These are phyloP conservation scores for Sungouiozyma ichnusensis DNA, from an alignment of 805 yeast species.

Conservation along the genomic window DNA sequence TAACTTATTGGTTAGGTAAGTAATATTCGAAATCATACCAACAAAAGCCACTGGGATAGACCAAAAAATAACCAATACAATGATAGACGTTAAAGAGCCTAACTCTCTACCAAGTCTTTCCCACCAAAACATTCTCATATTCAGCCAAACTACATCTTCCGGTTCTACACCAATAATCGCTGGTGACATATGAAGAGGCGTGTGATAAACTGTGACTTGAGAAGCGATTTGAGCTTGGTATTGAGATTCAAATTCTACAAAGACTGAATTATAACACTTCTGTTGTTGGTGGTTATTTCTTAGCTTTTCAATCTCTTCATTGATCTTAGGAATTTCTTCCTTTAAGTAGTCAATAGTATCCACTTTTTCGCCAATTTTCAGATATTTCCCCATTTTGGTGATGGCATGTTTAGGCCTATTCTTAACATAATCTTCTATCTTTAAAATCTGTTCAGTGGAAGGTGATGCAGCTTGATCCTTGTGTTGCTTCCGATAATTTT, in stretches of 20 bases:
- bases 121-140: slow-evolving; percentile 74
- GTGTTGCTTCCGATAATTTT: slow-evolving; percentile 41
- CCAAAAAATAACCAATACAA: slow-evolving; percentile 55
- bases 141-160: slow-evolving; percentile 54
- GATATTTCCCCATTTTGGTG: slow-evolving; percentile 15
- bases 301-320: slow-evolving; percentile 44
- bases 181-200: slow-evolving; percentile 53
- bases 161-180: slow-evolving; percentile 55
- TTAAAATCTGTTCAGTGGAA: neutral
- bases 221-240: slow-evolving; percentile 64
- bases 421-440: slow-evolving; percentile 46
- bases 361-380: slow-evolving; percentile 43
- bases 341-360: slow-evolving; percentile 52
- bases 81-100: slow-evolving; percentile 43
- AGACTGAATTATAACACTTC: slow-evolving; percentile 66
- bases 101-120: slow-evolving; percentile 49
- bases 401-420: slow-evolving; percentile 54
- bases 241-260: slow-evolving; percentile 70
- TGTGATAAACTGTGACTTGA: slow-evolving; percentile 54
- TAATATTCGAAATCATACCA: slow-evolving; percentile 61
- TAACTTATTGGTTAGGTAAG: slow-evolving; percentile 47
- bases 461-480: neutral
- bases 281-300: slow-evolving; percentile 40
- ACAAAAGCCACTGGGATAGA: slow-evolving; percentile 71
- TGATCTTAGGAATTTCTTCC: slow-evolving; percentile 46